A percentile compares a stretch with the other conserved stretches of the same genome.
These are phyloP conservation scores for Penstemon eatonii DNA, from an alignment of 257 asterid species.

Conservation along the genomic window DNA sequence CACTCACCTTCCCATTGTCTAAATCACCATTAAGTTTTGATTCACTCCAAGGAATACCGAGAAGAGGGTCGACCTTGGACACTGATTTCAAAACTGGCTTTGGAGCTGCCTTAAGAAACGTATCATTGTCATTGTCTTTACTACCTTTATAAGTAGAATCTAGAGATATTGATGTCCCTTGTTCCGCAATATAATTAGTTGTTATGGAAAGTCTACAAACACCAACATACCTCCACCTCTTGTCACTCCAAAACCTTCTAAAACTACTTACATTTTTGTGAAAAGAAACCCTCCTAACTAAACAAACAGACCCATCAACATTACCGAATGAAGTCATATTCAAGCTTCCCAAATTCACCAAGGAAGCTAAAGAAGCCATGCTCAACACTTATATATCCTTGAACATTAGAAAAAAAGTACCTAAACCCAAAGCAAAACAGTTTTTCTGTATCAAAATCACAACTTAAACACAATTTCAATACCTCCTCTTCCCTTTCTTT, in stretches of 20 bases:
- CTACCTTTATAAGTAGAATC: slow-evolving; percentile 65
- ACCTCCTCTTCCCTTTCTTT: slow-evolving; percentile 14
- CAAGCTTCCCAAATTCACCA: slow-evolving; percentile 82
- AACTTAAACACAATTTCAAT: slow-evolving; percentile 21
- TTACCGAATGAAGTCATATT: slow-evolving; percentile 64
- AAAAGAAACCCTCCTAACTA: slow-evolving; percentile 58
- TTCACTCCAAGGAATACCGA: slow-evolving; percentile 40
- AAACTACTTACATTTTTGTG: slow-evolving; percentile 48
- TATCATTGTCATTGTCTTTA: slow-evolving; percentile 49
- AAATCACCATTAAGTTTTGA: slow-evolving; percentile 39
- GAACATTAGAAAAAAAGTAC: slow-evolving; percentile 35
- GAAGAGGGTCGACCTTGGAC: slow-evolving; percentile 48
- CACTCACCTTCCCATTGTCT: slow-evolving; percentile 40
- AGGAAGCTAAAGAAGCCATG: slow-evolving; percentile 93
- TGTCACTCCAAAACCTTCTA: slow-evolving; percentile 56
- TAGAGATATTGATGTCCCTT: slow-evolving; percentile 68
- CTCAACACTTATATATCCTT: slow-evolving; percentile 33
- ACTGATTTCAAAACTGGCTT: slow-evolving; percentile 70
- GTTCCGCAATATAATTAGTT: slow-evolving; percentile 75
- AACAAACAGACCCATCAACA: slow-evolving; percentile 71
- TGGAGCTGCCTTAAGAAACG: slow-evolving; percentile 78
- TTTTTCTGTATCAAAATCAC: slow-evolving; percentile 23
- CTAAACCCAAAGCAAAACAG: slow-evolving; percentile 19
- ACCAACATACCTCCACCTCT: slow-evolving; percentile 70
- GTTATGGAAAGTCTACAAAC: slow-evolving; percentile 82